Conservation (phyloP, 257 asterid species). For the Verbena officinalis region DNA sequence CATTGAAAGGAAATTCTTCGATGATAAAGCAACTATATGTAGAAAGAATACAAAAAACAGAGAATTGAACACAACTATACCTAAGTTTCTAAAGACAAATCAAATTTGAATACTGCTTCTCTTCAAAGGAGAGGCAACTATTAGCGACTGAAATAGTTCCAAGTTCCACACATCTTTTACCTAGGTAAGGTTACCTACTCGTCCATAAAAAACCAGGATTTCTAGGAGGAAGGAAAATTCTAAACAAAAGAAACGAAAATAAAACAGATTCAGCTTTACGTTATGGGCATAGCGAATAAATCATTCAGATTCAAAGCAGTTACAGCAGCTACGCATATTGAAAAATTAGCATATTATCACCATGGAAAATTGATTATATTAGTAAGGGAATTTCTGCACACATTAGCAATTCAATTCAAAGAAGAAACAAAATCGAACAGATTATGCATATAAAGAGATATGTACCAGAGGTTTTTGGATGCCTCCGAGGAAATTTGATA, state of each 20-base stretch:
- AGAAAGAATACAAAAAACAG: not conserved
- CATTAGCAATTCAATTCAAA: not conserved
- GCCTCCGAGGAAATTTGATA: constrained; percentile 84
- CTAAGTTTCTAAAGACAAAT: constrained; percentile 1
- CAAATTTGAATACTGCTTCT: not conserved
- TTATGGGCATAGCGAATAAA: not conserved
- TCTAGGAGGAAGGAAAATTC: not conserved
- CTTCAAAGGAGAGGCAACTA: constrained; percentile 6
- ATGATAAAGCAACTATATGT: not conserved
- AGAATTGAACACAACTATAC: not conserved
- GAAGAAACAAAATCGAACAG: not conserved
- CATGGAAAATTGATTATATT: not conserved
- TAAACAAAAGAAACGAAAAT: not conserved
- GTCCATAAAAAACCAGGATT: not conserved
- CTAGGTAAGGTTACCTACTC: not conserved
- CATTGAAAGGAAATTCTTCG: not conserved
- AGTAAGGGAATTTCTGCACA: not conserved
- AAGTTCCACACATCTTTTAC: constrained; percentile 11
- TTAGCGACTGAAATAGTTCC: not conserved
- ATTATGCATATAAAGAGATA: not conserved
- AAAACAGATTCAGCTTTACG: not conserved
- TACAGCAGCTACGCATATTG: not conserved
- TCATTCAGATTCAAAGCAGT: not conserved
- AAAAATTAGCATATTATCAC: too few species aligned
- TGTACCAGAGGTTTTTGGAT: constrained; percentile 56